phyloP scores from a whole-genome alignment of 2,329 filamentous ascomycete genomes.

The Eurotiales sp. region DNA sequence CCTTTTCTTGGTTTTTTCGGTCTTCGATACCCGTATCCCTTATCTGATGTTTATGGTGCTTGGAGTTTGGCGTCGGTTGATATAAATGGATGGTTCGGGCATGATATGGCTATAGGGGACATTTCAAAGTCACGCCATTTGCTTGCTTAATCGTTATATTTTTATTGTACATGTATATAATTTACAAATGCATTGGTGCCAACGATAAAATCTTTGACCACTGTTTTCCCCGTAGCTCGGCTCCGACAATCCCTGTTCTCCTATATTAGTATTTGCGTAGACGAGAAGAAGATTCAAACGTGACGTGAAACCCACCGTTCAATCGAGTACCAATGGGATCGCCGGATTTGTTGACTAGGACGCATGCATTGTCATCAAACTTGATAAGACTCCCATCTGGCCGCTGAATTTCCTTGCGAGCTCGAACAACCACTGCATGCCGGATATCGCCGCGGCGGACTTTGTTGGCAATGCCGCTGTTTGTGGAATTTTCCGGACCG shows the following conservation, averaged over 20 bases:
- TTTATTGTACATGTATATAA: conserved; percentile 26
- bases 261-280: conserved; percentile 20
- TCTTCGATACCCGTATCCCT: conserved; percentile 29
- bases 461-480: conserved; percentile 78
- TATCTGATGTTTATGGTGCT: conserved; percentile 16
- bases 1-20: conserved; percentile 18
- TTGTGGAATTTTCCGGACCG: conserved; percentile 66
- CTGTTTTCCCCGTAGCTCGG: conserved; percentile 83
- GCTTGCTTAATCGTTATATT: conserved; percentile 6
- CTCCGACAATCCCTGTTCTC: conserved; percentile 70
- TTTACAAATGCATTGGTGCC: conserved; percentile 75
- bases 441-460: conserved; percentile 94
- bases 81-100: conserved; percentile 1
- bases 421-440: conserved; percentile 92
- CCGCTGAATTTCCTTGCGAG: conserved; percentile 79
- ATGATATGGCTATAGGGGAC: conserved; percentile 8
- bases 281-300: conserved; percentile 1
- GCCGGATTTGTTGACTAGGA: conserved; percentile 92
- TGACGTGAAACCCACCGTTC: conserved; percentile 57
- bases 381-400: conserved; percentile 84
- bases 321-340: conserved; percentile 91
- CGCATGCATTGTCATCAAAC: conserved; percentile 98
- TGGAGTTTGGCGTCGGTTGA: conserved; percentile 22
- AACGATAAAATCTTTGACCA: conserved; percentile 98
- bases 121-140: not conserved